These are phyloP conservation scores for Viola pubescens DNA, from an alignment of 441 rosid species.

Conservation along the genomic window DNA sequence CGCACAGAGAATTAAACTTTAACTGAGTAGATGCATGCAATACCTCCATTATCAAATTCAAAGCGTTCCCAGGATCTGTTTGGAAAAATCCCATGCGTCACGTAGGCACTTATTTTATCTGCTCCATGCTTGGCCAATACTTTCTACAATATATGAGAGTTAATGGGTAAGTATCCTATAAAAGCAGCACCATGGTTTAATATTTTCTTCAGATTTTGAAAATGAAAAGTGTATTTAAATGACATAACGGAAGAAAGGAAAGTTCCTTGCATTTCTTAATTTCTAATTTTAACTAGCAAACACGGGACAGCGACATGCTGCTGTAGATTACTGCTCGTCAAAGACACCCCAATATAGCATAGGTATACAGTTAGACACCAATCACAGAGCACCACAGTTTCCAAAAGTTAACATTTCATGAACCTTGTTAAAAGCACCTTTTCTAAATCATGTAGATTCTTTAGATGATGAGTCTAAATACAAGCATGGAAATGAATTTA, in stretches of 20 bases:
- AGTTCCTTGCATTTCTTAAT: background rate
- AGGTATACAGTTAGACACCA: too few species aligned
- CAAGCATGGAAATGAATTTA: background rate
- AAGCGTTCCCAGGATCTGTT: conserved; percentile 88
- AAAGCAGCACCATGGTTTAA: background rate
- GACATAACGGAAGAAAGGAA: too few species aligned
- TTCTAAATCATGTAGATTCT: background rate
- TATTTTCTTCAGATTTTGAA: too few species aligned
- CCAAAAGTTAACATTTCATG: too few species aligned
- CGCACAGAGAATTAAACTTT: background rate
- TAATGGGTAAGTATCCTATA: background rate
- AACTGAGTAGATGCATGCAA: conserved; percentile 10
- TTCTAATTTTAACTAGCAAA: too few species aligned
- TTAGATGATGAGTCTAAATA: conserved; percentile 10
- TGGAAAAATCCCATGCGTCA: conserved; percentile 93
- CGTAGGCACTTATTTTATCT: conserved; percentile 83
- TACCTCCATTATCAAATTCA: conserved; percentile 75
- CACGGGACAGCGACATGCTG: too few species aligned
- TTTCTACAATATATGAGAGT: conserved; percentile 39
- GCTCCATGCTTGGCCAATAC: conserved; percentile 88
- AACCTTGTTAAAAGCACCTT: too few species aligned
- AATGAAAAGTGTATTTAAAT: too few species aligned
- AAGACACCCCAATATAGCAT: too few species aligned
- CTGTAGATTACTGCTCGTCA: too few species aligned
- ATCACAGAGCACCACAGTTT: too few species aligned